phyloP scores from a whole-genome alignment of 2,329 filamentous ascomycete genomes.

The Aspergillus hiratsukae region DNA sequence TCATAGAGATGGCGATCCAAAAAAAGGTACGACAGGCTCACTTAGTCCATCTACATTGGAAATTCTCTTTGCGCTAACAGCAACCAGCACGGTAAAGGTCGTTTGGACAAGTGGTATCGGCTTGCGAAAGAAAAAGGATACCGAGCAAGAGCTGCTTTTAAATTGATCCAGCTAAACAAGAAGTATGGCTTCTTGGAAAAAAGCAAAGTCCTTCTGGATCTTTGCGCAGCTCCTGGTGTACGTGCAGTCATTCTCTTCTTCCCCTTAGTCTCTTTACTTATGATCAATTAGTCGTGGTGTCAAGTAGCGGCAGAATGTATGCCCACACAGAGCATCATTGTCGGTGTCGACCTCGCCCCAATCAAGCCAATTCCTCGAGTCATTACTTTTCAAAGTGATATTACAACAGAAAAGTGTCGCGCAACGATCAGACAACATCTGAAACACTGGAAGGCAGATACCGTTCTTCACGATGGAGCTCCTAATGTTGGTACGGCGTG shows the following conservation, averaged over 20 bases:
- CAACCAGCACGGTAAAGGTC: slow-evolving; percentile 79
- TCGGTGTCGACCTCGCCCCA: slow-evolving; percentile 89
- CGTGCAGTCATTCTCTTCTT: slow-evolving; percentile 29
- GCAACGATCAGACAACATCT: slow-evolving; percentile 83
- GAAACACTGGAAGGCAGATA: slow-evolving; percentile 95
- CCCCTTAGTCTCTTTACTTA: slow-evolving; percentile 16
- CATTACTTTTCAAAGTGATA: slow-evolving; percentile 96
- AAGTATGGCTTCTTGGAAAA: slow-evolving; percentile 98
- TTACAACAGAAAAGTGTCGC: slow-evolving; percentile 93
- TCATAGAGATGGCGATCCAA: slow-evolving; percentile 75
- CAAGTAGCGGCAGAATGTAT: slow-evolving; percentile 95
- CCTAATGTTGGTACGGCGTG: slow-evolving; percentile 97
- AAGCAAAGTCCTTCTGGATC: slow-evolving; percentile 92
- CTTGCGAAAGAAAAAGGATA: slow-evolving; percentile 98
- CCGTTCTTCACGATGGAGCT: slow-evolving; percentile 92
- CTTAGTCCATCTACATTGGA: not conserved
- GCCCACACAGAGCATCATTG: slow-evolving; percentile 82
- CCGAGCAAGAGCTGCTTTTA: slow-evolving; percentile 91
- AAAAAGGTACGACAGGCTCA: slow-evolving; percentile 63
- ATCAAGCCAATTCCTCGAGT: slow-evolving; percentile 94
- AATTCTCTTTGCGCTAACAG: slow-evolving; percentile 24
- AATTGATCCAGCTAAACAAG: slow-evolving; percentile 96
- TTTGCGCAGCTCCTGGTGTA: slow-evolving; percentile 92
- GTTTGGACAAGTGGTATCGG: slow-evolving; percentile 98
- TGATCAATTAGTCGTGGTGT: slow-evolving; percentile 69